phyloP scores from a whole-genome alignment of 306 rosid genomes.

The Inga laurina region DNA sequence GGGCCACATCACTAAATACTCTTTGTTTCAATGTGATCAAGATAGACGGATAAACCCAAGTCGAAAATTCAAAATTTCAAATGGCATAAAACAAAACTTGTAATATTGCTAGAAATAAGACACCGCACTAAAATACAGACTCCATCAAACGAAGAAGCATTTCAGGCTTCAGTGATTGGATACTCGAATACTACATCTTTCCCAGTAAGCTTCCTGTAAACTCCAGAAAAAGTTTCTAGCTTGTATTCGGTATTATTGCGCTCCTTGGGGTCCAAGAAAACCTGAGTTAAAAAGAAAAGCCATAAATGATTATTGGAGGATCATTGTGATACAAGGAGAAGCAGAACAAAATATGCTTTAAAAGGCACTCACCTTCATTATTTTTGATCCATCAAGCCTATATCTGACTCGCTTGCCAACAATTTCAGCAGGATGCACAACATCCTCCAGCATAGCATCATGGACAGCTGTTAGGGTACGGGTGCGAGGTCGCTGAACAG shows the following conservation, averaged over 20 bases:
- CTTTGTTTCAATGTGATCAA: neutral
- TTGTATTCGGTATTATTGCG: conserved; percentile 70
- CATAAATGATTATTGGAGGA: neutral
- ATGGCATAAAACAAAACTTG: neutral
- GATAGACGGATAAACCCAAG: conserved; percentile 14
- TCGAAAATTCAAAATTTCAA: conserved; percentile 28
- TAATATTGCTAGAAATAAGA: neutral
- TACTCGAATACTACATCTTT: conserved; percentile 60
- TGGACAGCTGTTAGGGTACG: conserved; percentile 69
- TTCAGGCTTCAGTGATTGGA: conserved; percentile 51
- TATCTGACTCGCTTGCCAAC: conserved; percentile 70
- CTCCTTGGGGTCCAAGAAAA: conserved; percentile 66
- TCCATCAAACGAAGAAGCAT: neutral
- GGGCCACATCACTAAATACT: neutral
- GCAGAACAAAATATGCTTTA: neutral
- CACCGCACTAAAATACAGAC: neutral
- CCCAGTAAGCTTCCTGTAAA: conserved; percentile 64
- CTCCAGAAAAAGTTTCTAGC: conserved; percentile 59
- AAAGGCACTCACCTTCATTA: conserved; percentile 52
- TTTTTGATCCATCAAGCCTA: conserved; percentile 69
- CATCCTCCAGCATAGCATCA: conserved; percentile 62
- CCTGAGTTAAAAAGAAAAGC: conserved; percentile 27
- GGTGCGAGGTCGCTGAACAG: conserved; percentile 61
- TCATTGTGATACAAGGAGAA: neutral
- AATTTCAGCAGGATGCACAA: conserved; percentile 77